Percentiles rank a stretch among this genome's conserved stretches.
Evolutionary conservation across 2,329 filamentous ascomycete species (phyloP).

Genomic region (Simplicillium sp.): DNA sequence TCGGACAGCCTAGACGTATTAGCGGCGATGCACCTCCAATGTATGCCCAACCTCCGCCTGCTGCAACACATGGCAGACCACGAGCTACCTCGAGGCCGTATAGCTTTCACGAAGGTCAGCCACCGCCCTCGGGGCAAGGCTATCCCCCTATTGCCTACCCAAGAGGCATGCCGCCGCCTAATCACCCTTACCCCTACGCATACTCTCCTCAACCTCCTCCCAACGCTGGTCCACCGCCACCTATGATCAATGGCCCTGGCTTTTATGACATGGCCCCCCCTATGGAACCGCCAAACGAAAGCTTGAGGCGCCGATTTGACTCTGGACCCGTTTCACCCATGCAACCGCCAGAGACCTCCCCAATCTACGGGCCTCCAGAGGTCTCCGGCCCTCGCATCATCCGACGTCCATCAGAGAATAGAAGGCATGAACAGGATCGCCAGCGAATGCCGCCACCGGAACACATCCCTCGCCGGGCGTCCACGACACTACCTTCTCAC

Average conservation of each 20-base stretch:
- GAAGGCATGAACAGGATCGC: slow-evolving; percentile 33
- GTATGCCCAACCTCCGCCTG: slow-evolving; percentile 24
- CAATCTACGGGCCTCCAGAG: slow-evolving; percentile 23
- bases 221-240: too few species aligned
- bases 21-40: slow-evolving; percentile 20
- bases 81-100: slow-evolving; percentile 22
- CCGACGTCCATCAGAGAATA: slow-evolving; percentile 28
- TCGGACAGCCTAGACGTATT: slow-evolving; percentile 17
- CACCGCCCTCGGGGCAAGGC: slow-evolving; percentile 6
- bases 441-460: slow-evolving; percentile 39
- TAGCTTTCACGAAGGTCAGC: slow-evolving; percentile 25
- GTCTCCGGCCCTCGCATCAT: slow-evolving; percentile 28
- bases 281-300: too few species aligned
- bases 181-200: too few species aligned
- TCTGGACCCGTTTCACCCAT: slow-evolving; percentile 12
- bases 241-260: too few species aligned
- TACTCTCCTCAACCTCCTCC: too few species aligned
- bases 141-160: too few species aligned
- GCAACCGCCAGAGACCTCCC: slow-evolving; percentile 13
- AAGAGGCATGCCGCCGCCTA: too few species aligned
- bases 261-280: too few species aligned
- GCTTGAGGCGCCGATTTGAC: too few species aligned
- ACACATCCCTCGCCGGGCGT: slow-evolving; percentile 22
- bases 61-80: slow-evolving; percentile 18
- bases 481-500: slow-evolving; percentile 19